Evolutionary conservation across 192 early-diverging fungal species (phyloP).

Genomic region (Coemansia sp.): DNA sequence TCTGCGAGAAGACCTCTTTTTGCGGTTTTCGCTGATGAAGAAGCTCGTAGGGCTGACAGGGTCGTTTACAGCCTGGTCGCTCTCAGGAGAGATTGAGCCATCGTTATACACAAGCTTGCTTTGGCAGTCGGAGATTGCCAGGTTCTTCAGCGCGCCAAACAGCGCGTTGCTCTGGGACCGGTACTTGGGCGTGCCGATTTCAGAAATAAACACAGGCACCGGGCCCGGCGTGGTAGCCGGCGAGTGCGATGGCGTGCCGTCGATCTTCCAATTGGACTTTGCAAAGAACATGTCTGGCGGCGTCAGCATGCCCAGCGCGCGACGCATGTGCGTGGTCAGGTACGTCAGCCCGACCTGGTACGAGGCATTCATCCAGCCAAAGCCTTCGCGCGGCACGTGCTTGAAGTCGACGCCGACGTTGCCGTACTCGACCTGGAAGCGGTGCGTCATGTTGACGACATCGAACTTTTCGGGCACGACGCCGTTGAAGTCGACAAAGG

Average conservation of each 20-base stretch:
- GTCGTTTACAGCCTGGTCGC: constrained; percentile 15
- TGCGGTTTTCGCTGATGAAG: not conserved
- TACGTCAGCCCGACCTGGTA: constrained; percentile 82
- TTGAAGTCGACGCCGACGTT: constrained; percentile 95
- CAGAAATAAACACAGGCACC: constrained; percentile 33
- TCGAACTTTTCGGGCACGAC: constrained; percentile 98
- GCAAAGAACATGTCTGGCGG: constrained; percentile 70
- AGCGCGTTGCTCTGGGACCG: constrained; percentile 30
- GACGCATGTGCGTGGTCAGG: constrained; percentile 68
- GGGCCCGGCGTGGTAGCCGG: constrained; percentile 36
- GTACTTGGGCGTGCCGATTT: constrained; percentile 33
- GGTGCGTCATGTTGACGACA: constrained; percentile 87
- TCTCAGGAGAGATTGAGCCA: constrained; percentile 13
- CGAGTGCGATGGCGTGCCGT: constrained; percentile 47
- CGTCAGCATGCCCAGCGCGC: constrained; percentile 78
- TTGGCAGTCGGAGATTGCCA: constrained; percentile 3
- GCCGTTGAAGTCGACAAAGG: constrained; percentile 96
- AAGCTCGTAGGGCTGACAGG: not conserved
- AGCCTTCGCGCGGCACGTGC: constrained; percentile 91
- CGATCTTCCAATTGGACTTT: constrained; percentile 44
- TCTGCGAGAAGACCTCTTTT: not conserved
- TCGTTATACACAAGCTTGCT: not conserved
- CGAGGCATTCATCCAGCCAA: constrained; percentile 99
- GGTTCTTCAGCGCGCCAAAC: constrained; percentile 17
- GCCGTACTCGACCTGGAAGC: constrained; percentile 93